A percentile compares a stretch with the other conserved stretches of the same genome.
Conservation (phyloP, 306 rosid genomes). For the Sophora flavescens region DNA sequence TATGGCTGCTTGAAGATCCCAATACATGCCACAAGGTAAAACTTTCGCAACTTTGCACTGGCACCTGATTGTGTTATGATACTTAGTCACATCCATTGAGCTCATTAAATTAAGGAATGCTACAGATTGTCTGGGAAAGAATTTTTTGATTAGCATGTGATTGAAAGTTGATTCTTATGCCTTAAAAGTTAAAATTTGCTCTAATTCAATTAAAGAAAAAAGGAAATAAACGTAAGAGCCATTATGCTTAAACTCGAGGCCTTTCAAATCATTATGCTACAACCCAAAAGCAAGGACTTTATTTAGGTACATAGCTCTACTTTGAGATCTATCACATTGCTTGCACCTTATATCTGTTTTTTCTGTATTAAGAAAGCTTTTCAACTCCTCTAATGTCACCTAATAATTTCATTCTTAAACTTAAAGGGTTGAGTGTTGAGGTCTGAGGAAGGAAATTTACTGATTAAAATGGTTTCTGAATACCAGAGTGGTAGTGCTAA, state of each 20-base stretch:
- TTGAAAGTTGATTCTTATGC: conserved; percentile 18
- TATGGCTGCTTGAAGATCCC: conserved; percentile 95
- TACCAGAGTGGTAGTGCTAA: conserved; percentile 25
- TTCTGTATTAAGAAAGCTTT: conserved; percentile 14
- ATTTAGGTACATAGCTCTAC: not conserved
- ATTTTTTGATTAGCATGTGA: conserved; percentile 25
- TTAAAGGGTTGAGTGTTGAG: not conserved
- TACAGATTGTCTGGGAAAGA: conserved; percentile 17
- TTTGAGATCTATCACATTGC: conserved; percentile 19
- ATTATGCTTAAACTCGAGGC: not conserved
- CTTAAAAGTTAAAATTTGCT: conserved; percentile 31
- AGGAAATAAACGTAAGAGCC: not conserved
- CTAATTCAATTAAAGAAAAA: not conserved
- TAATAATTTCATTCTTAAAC: conserved; percentile 19
- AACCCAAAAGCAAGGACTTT: not conserved
- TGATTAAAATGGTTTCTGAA: not conserved
- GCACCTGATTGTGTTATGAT: conserved; percentile 17
- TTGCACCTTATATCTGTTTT: conserved; percentile 11
- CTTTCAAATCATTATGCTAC: not conserved
- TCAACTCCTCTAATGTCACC: conserved; percentile 17
- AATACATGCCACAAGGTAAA: conserved; percentile 87
- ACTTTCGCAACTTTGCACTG: conserved; percentile 21
- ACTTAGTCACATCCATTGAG: conserved; percentile 1
- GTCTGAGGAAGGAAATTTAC: not conserved
- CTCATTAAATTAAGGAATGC: conserved; percentile 23